Evolutionary conservation across 2,329 filamentous ascomycete genomes (phyloP).

Genomic region (Aspergillus sp.): DNA sequence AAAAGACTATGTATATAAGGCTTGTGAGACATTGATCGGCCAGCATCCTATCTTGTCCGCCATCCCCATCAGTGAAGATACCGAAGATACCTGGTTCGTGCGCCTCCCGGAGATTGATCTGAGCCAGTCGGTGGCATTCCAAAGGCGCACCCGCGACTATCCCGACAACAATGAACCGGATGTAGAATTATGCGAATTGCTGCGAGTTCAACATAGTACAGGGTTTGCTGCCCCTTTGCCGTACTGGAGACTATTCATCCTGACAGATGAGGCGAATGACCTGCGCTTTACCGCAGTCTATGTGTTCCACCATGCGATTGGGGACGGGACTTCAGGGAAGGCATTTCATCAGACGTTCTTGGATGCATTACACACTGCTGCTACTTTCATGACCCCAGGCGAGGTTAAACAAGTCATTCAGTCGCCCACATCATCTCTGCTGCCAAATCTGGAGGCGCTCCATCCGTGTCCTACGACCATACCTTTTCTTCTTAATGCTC

Average conservation of each 20-base stretch:
- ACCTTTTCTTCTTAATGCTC: conserved; percentile 34
- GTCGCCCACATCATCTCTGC: conserved; percentile 33
- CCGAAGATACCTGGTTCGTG: conserved; percentile 45
- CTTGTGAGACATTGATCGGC: conserved; percentile 39
- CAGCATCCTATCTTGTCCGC: conserved; percentile 48
- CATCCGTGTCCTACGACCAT: conserved; percentile 44
- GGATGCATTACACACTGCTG: conserved; percentile 32
- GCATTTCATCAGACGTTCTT: conserved; percentile 49
- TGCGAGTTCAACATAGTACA: conserved; percentile 46
- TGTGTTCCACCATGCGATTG: conserved; percentile 52
- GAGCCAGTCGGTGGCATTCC: conserved; percentile 39
- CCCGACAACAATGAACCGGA: conserved; percentile 32
- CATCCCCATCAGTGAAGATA: conserved; percentile 45
- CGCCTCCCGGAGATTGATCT: conserved; percentile 48
- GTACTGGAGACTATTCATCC: conserved; percentile 49
- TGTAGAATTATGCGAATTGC: conserved; percentile 43
- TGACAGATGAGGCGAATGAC: conserved; percentile 28
- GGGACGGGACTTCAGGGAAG: conserved; percentile 49
- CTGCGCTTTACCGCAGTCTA: conserved; percentile 47
- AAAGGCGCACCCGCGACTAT: conserved; percentile 23
- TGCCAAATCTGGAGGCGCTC: conserved; percentile 45
- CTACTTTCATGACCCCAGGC: conserved; percentile 8
- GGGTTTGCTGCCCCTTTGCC: conserved; percentile 40
- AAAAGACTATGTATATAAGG: conserved; percentile 39
- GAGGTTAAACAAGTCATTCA: conserved; percentile 25